Evolutionary conservation across 371 early-diverging fungal species (phyloP).

Genomic region (Batkoa obscura): DNA sequence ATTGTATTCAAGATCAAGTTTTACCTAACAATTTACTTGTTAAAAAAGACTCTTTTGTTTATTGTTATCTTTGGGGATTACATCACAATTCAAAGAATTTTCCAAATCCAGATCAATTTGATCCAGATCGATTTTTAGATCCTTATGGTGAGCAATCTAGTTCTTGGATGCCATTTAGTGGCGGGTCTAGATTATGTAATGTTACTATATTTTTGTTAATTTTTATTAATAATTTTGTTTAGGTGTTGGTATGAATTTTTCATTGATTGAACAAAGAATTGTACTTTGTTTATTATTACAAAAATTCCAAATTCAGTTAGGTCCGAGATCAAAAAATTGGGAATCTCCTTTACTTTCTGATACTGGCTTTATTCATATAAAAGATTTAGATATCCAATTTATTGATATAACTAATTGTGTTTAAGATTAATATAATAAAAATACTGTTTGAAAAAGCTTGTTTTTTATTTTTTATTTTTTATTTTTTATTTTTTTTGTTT

Average conservation of each 20-base stretch:
- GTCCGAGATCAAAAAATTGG: background rate
- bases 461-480: no score
- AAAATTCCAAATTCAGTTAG: constrained; percentile 5
- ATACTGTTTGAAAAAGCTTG: no score
- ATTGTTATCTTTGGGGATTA: background rate
- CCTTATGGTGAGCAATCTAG: constrained; percentile 21
- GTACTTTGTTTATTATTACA: constrained; percentile 21
- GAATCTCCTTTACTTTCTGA: background rate
- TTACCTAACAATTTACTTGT: background rate
- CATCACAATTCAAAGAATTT: background rate
- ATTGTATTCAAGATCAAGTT: background rate
- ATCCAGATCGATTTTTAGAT: background rate
- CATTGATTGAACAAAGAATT: constrained; percentile 27
- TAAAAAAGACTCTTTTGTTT: background rate
- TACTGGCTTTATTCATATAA: no score
- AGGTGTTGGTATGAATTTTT: constrained; percentile 28
- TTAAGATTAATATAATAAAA: no score
- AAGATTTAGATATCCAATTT: no score
- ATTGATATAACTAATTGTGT: no score
- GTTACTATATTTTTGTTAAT: background rate
- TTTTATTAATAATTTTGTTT: background rate
- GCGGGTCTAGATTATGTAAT: constrained; percentile 9
- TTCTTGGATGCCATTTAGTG: constrained; percentile 22
- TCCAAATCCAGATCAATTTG: background rate
- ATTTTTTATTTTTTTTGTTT: no score